These are phyloP conservation scores for Adansonia madagascariensis DNA, from an alignment of 441 rosid genomes.

Conservation along the genomic window DNA sequence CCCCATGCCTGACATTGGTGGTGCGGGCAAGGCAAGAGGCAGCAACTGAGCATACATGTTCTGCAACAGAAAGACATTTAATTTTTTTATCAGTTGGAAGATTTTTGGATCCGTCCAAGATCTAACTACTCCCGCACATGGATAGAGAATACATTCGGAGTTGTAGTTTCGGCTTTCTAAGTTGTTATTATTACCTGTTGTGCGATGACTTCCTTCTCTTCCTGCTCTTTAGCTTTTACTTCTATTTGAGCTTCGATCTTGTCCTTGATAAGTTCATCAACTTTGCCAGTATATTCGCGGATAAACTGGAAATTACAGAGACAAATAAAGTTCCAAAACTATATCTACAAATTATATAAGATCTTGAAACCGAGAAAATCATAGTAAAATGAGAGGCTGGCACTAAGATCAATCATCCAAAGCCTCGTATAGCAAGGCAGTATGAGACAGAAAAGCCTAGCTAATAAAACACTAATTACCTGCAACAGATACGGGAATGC, in stretches of 20 bases:
- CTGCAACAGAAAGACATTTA: conserved; percentile 44
- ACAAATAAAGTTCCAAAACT: neutral
- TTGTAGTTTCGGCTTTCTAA: neutral
- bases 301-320: conserved; percentile 59
- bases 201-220: conserved; percentile 90
- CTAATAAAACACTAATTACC: conserved; percentile 42
- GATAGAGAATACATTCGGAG: neutral
- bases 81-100: neutral
- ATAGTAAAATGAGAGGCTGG: neutral
- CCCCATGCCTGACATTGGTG: conserved; percentile 98
- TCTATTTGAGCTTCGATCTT: conserved; percentile 79
- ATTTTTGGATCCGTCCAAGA: neutral
- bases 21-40: conserved; percentile 97
- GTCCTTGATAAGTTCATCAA: conserved; percentile 91
- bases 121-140: neutral
- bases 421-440: neutral
- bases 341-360: neutral
- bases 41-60: conserved; percentile 97
- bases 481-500: conserved; percentile 95
- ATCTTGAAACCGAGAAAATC: neutral
- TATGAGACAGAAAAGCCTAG: neutral
- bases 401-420: neutral
- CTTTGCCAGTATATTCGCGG: conserved; percentile 92
- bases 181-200: conserved; percentile 66
- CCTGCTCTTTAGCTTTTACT: conserved; percentile 83